Percentiles rank a stretch among this genome's conserved stretches.
phyloP scores from a whole-genome alignment of 805 yeast species.

The Barnettozyma populi region DNA sequence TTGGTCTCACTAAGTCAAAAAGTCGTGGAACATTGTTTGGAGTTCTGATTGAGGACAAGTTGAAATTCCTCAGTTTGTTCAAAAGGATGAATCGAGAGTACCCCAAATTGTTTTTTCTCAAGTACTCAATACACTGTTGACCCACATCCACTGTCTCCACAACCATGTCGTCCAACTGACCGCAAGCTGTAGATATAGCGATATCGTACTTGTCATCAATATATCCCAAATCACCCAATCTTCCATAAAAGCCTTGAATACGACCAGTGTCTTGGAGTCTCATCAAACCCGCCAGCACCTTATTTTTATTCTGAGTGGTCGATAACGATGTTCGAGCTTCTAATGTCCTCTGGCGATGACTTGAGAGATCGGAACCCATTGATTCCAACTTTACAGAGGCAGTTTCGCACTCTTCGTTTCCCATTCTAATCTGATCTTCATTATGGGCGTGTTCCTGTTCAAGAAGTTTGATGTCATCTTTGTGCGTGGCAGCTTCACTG shows the following conservation, averaged over 20 bases:
- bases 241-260: slow-evolving; percentile 79
- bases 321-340: slow-evolving; percentile 62
- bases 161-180: slow-evolving; percentile 86
- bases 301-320: slow-evolving; percentile 59
- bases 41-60: slow-evolving; percentile 52
- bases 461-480: slow-evolving; percentile 39
- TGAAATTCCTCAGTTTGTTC: slow-evolving; percentile 62
- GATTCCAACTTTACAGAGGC: slow-evolving; percentile 46
- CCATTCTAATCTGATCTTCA: slow-evolving; percentile 48
- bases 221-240: slow-evolving; percentile 88
- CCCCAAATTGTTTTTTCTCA: slow-evolving; percentile 79
- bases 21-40: slow-evolving; percentile 77
- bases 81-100: slow-evolving; percentile 83
- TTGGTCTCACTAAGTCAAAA: slow-evolving; percentile 74
- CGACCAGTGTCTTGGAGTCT: slow-evolving; percentile 76
- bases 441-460: slow-evolving; percentile 45
- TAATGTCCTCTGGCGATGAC: slow-evolving; percentile 53
- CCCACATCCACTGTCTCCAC: slow-evolving; percentile 76
- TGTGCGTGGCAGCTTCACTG: slow-evolving; percentile 44
- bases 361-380: slow-evolving; percentile 47
- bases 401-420: slow-evolving; percentile 48
- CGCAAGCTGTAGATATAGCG: slow-evolving; percentile 93
- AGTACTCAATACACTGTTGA: slow-evolving; percentile 71
- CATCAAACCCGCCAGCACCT: slow-evolving; percentile 63
- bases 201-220: slow-evolving; percentile 87